These are phyloP conservation scores for Phyllosticta capitalensis DNA, from an alignment of 2,329 filamentous ascomycete species.

Conservation along the genomic window DNA sequence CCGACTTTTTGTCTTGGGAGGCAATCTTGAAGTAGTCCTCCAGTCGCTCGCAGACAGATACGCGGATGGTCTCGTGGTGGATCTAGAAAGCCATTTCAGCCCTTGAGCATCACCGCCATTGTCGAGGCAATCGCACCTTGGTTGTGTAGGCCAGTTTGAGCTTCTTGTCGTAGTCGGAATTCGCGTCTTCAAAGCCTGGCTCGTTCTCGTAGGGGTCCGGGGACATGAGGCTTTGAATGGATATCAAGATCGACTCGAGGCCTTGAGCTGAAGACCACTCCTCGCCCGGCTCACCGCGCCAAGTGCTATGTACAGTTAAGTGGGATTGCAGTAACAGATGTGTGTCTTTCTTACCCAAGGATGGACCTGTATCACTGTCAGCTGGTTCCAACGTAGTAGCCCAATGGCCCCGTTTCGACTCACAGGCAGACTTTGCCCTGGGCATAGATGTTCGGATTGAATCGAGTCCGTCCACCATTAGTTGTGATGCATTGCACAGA, in stretches of 20 bases:
- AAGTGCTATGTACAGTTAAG: slow-evolving; percentile 55
- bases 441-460: slow-evolving; percentile 95
- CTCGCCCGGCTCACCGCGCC: slow-evolving; percentile 81
- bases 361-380: slow-evolving; percentile 55
- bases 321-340: slow-evolving; percentile 11
- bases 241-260: slow-evolving; percentile 85
- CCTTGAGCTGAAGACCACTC: slow-evolving; percentile 96
- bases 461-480: slow-evolving; percentile 77
- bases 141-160: slow-evolving; percentile 65
- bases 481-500: slow-evolving; percentile 65
- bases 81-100: slow-evolving; percentile 49
- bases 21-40: slow-evolving; percentile 66
- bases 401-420: slow-evolving; percentile 28
- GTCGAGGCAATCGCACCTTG: slow-evolving; percentile 48
- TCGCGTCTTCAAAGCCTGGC: slow-evolving; percentile 77
- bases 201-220: slow-evolving; percentile 92
- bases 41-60: slow-evolving; percentile 76
- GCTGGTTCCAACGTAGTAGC: not conserved
- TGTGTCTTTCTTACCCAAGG: slow-evolving; percentile 52
- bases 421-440: slow-evolving; percentile 86
- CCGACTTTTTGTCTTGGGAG: slow-evolving; percentile 17
- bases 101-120: not conserved
- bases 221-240: slow-evolving; percentile 94
- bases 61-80: slow-evolving; percentile 76
- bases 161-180: slow-evolving; percentile 58